Evolutionary conservation across 1,284 basidiomycete genomes (phyloP), one percentile per base, ranked within the genome.

Genomic region (Microbotryum saponariae): DNA sequence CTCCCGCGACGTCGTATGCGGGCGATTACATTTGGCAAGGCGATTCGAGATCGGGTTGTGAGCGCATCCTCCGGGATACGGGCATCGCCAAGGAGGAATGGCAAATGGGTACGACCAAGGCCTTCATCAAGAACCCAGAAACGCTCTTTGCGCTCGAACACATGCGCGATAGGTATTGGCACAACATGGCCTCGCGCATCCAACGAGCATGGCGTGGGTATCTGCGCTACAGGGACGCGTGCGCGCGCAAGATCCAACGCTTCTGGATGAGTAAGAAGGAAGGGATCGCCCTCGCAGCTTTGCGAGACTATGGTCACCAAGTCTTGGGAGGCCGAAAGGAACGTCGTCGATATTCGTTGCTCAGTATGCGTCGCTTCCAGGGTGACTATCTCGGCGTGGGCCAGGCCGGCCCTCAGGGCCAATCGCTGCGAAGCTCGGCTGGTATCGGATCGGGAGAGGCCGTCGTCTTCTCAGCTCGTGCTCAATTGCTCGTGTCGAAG

Each of bases 201-300:
- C 96, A 99, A 77, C 86, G 94, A 46, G 92, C 92, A 6, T 99
- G 87, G 84, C 82, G 94, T 64, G 94, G 96, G 74, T 97, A 94
- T 75, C 82, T 94, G 80, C 84, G 94, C 23, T 91, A 96, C 78
- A 91, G 91, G 77, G 83, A 93, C 69, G 96, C 97, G 74, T 94
- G 91, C 70, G 96, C 96, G 10, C 83, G 83, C 51, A 87, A 92
- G 65, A 98, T 99, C 64, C 96, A 98, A 76, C 81, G 93, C 55
- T 97, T 97, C 83, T 99, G 94, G 94, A 91, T 88, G 79, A 91
- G 91, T 75, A 97, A 97, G 80, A 97, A 97, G 76, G 92, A 97
- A 74, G 82, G 83, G 23, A 82, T 97, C 57, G 88, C 85, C 27
- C 97, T 92, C 74, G 86, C 88, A 16, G 85, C 93, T 73, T 80